These are phyloP conservation scores for Leccinum pellstonianum DNA, from an alignment of 768 basidiomycete species.

Conservation along the genomic window DNA sequence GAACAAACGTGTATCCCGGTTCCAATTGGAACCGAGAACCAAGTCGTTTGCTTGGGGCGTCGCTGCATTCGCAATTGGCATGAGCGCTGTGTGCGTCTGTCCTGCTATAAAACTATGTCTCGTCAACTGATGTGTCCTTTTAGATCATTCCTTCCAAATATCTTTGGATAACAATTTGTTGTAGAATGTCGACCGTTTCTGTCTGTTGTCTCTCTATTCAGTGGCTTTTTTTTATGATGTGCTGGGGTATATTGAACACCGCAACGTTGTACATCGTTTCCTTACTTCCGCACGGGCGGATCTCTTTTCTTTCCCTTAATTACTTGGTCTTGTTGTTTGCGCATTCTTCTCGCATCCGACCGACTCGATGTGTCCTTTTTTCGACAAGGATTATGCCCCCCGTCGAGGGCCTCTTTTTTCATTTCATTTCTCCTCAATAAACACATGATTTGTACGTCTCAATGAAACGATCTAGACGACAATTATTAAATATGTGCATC, in stretches of 20 bases:
- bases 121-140: not conserved
- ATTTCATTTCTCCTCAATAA: not conserved
- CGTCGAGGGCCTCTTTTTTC: not conserved
- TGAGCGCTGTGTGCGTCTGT: conserved; percentile 74
- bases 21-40: conserved; percentile 60
- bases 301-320: not conserved
- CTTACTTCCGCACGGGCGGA: conserved; percentile 19
- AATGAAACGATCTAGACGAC: conserved; percentile 3
- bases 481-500: not conserved
- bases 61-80: conserved; percentile 78
- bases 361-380: conserved; percentile 2
- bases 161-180: conserved; percentile 42
- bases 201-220: conserved; percentile 4
- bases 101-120: not conserved
- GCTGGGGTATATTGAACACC: conserved; percentile 22
- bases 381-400: conserved; percentile 6
- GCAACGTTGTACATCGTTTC: conserved; percentile 16
- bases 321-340: not conserved
- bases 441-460: conserved; percentile 18
- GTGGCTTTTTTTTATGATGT: conserved; percentile 12
- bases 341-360: not conserved
- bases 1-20: conserved; percentile 61
- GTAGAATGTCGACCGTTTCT: conserved; percentile 18
- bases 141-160: conserved; percentile 60
- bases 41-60: conserved; percentile 84